Percentiles rank a stretch among this genome's conserved stretches.
Conservation (phyloP, 257 asterid genomes). For the Fraxinus anomala region DNA sequence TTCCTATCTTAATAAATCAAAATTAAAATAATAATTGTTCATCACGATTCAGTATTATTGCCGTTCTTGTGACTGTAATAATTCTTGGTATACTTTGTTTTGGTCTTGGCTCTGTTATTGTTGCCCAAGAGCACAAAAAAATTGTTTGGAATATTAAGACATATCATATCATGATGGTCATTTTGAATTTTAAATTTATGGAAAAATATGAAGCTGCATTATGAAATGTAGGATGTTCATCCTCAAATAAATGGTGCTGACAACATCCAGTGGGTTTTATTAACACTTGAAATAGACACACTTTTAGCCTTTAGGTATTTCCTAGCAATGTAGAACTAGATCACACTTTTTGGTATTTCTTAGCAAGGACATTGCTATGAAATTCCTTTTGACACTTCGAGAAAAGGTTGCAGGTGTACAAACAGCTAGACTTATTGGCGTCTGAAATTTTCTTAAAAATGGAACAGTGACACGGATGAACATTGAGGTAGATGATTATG, state of each 20-base stretch:
- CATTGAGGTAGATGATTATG: conserved; percentile 2
- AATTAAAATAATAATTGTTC: too few relatives aligned
- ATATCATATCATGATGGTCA: neutral
- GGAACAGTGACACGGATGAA: neutral
- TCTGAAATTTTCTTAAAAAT: neutral
- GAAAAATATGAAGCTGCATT: neutral
- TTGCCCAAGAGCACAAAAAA: neutral
- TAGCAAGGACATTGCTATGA: neutral
- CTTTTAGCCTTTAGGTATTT: neutral
- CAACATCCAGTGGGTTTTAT: neutral
- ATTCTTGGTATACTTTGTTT: neutral
- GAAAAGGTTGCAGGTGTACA: neutral
- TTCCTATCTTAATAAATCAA: neutral
- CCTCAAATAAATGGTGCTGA: neutral
- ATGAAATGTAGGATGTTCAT: neutral
- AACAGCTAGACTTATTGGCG: neutral
- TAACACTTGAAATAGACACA: neutral
- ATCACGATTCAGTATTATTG: neutral
- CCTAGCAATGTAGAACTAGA: neutral
- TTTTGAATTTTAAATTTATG: neutral
- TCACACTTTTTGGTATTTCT: neutral
- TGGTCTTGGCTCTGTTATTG: neutral
- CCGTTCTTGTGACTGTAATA: neutral
- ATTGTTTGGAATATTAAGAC: neutral
- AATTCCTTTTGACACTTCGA: neutral